Base-by-base conservation (phyloP, 2,329 filamentous ascomycete species). In the Fusarium cicatricum region DNA sequence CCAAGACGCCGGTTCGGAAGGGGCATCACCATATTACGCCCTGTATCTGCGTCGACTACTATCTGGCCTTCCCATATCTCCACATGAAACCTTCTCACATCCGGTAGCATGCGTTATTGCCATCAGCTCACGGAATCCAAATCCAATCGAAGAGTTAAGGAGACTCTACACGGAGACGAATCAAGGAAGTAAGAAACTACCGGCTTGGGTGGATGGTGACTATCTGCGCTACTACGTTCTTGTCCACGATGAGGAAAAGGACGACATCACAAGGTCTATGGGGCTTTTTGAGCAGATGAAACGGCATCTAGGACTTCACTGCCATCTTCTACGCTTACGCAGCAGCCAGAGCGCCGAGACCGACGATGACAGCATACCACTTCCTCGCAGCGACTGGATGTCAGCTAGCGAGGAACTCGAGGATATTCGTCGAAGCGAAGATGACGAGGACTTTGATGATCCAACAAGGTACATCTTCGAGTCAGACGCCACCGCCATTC, bases 271-370 rank as follows among this genome's bases (percentile, higher is more conserved):
- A 32, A 90, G 92, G 75, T 96, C 93, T 11, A 94, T 94, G 74
- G 85, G 87, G 15, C 80, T 98, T 23, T 99, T 97, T 74, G 95
- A 99, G 67, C 92, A 97, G 74, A 99, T 99, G 96, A 99, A 98
- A 76, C 87, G 95, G n/a, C 92, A 97, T 75, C 91, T 99, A 62
- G 95, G 95, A 2, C 80, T 98, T 41, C 93, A 99, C 75, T 99
- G 95, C 71, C 95, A 99, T 75, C 81, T 99, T 11, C 80, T 99
- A 29, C 83, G 96, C 60, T 79, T 99, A 44, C 85, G 94, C 65
- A 96, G 91, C 68, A 90, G 87, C 32, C 90, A 92, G 71, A 94
- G 92, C 73, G 88, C 91, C 31, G 87, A 93, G 60, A 93, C 92
- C 1, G 95, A 98, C 72, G 93, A 97, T 71, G 94, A 98, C 70